Evolutionary conservation across 106 monocot species (phyloP), one percentile per base, ranked within the genome.

Genomic region (Chionographis japonica): DNA sequence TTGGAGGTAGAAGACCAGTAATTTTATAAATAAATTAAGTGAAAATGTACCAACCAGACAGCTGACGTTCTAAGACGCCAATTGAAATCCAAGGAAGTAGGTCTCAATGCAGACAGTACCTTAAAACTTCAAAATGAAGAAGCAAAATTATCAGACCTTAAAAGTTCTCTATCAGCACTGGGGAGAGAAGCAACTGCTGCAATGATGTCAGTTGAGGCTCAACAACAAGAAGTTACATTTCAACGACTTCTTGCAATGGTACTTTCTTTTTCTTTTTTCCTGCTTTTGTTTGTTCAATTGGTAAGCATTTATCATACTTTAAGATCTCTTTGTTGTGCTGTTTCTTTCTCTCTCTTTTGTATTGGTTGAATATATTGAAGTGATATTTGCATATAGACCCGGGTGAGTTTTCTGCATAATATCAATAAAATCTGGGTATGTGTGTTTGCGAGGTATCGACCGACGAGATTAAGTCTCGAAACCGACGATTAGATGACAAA

Each of bases 151-250:
- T 79, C 84, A 46, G 92, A 92, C 68, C 84, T 97, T 18, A 80
- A 72, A 70, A 77, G 68, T 43, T 54, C 80, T 41, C 58, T 90
- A 73, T 73, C 81, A 68, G 89, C 97, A 52, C 62, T 97, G 4
- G 97, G 97, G 15, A 89, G 62, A 77, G 97, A 92, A 71, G 92
- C 97, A 46, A 92, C 89, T 62, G 66, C 82, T 59, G 97, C 97
- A 52, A 97, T 97, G 97, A 46, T 67, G 56, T 80, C 97, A 35
- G 92, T 97, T 53, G 84, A 92, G 72, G 52, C 74, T 72, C 84
- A 85, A 54, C 97, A 97, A 65, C 92, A 92, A 66, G 65, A 82
- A 58, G 62, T 82, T 58, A 97, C 97, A 35, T 90, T 85, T 54
- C 82, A 92, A 60, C 72, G 82, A 14, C 92, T 97, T 64, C 78